Percentiles rank a stretch among this genome's conserved stretches.
Conservation (phyloP, 2,329 filamentous ascomycete genomes). For the Acephala macrosclerotiorum region DNA sequence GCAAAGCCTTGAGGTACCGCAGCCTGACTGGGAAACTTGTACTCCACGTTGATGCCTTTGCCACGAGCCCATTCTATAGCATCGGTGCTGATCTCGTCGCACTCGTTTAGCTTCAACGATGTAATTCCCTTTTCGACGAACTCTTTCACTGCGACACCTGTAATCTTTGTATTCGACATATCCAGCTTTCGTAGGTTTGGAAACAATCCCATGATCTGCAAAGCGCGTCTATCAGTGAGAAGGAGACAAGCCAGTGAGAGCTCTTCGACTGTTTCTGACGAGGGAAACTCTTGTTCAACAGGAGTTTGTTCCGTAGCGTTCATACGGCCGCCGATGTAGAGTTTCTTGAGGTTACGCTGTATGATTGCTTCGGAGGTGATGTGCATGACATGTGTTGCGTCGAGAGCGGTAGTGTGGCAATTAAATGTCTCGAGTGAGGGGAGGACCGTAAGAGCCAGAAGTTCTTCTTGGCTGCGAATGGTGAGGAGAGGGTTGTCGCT, state of each 20-base stretch:
- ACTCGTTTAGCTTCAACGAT: slow-evolving; percentile 39
- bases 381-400: slow-evolving; percentile 19
- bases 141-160: slow-evolving; percentile 44
- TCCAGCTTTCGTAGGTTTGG: slow-evolving; percentile 40
- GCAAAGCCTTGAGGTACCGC: not conserved
- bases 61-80: slow-evolving; percentile 44
- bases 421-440: slow-evolving; percentile 40
- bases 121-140: slow-evolving; percentile 42
- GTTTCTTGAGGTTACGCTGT: slow-evolving; percentile 34
- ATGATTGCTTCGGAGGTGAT: slow-evolving; percentile 32
- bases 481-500: slow-evolving; percentile 27
- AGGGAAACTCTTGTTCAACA: slow-evolving; percentile 33
- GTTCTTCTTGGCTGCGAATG: slow-evolving; percentile 3
- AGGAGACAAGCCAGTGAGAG: slow-evolving; percentile 31
- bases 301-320: not conserved
- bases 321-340: slow-evolving; percentile 35
- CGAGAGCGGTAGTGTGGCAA: slow-evolving; percentile 32
- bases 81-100: slow-evolving; percentile 38
- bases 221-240: slow-evolving; percentile 28
- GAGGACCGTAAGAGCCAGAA: slow-evolving; percentile 19
- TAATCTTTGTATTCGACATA: slow-evolving; percentile 40
- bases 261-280: slow-evolving; percentile 35
- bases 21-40: slow-evolving; percentile 17
- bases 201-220: slow-evolving; percentile 36
- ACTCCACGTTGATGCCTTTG: slow-evolving; percentile 38